These are phyloP conservation scores for Geoglossum cookeanum DNA, from an alignment of 2,329 filamentous ascomycete genomes.

Conservation along the genomic window DNA sequence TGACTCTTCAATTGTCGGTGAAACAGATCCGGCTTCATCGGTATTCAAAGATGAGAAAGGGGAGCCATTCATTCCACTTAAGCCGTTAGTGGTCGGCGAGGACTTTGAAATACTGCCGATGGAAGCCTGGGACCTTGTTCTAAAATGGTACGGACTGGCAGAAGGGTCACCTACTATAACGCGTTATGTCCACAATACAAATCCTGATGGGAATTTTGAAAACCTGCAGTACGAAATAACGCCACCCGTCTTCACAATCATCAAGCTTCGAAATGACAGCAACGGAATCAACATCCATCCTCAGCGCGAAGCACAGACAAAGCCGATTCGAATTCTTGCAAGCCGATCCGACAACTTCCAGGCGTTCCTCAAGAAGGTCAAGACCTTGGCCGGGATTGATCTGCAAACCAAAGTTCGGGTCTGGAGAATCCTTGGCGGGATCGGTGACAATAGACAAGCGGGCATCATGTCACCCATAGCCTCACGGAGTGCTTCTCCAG, in stretches of 20 bases:
- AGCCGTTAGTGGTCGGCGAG: slow-evolving; percentile 39
- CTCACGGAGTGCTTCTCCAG: slow-evolving; percentile 24
- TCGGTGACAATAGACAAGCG: slow-evolving; percentile 15
- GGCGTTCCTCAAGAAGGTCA: slow-evolving; percentile 57
- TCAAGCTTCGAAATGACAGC: slow-evolving; percentile 50
- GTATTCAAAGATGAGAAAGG: slow-evolving; percentile 26
- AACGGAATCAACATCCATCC: slow-evolving; percentile 37
- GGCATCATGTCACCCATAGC: slow-evolving; percentile 25
- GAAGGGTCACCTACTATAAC: slow-evolving; percentile 51
- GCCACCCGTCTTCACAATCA: slow-evolving; percentile 67
- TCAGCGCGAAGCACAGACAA: slow-evolving; percentile 39
- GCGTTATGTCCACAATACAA: slow-evolving; percentile 60
- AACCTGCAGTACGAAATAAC: slow-evolving; percentile 70
- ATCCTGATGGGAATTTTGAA: slow-evolving; percentile 34
- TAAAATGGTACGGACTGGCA: slow-evolving; percentile 64
- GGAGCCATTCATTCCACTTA: slow-evolving; percentile 49
- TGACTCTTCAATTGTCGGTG: not conserved
- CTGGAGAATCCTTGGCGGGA: slow-evolving; percentile 38
- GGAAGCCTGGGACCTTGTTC: slow-evolving; percentile 63
- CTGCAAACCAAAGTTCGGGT: slow-evolving; percentile 55
- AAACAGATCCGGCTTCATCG: not conserved
- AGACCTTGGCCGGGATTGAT: slow-evolving; percentile 48
- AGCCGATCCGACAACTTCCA: slow-evolving; percentile 53
- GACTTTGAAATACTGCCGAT: slow-evolving; percentile 61
- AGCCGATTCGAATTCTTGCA: slow-evolving; percentile 47